Percentiles rank a stretch among this genome's conserved stretches.
Evolutionary conservation across 2,329 filamentous ascomycete genomes (phyloP).

Genomic region (Nigrospora oryzae): DNA sequence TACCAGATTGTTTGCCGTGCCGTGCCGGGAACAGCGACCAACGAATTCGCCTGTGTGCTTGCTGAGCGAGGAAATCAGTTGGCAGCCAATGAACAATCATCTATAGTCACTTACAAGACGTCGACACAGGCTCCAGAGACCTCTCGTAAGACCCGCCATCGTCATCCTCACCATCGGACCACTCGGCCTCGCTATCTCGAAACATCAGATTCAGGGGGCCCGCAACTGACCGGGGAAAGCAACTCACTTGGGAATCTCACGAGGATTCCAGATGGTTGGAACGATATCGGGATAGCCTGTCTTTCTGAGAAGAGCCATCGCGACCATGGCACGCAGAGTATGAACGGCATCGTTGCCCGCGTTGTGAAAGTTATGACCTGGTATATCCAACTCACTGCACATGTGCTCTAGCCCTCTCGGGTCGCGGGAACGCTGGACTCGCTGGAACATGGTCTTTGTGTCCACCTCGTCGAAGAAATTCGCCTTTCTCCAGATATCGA

Average conservation of each 20-base stretch:
- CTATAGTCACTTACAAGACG: no score
- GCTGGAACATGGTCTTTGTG: slow-evolving; percentile 62
- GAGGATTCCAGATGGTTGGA: slow-evolving; percentile 3
- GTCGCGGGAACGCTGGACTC: slow-evolving; percentile 44
- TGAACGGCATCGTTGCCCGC: slow-evolving; percentile 81
- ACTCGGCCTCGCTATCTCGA: slow-evolving; percentile 12
- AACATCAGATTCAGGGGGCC: background rate
- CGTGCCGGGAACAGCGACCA: no score
- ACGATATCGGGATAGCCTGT: slow-evolving; percentile 2
- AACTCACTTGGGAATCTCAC: background rate
- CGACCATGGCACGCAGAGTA: slow-evolving; percentile 66
- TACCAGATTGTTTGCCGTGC: no score
- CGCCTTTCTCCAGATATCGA: slow-evolving; percentile 43
- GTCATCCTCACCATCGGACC: slow-evolving; percentile 21
- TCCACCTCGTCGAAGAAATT: slow-evolving; percentile 62
- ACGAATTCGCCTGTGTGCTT: no score
- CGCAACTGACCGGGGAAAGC: background rate
- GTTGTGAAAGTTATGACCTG: slow-evolving; percentile 66
- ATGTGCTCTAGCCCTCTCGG: slow-evolving; percentile 50
- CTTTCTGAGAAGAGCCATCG: slow-evolving; percentile 37
- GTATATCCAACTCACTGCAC: slow-evolving; percentile 55
- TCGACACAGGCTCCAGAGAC: slow-evolving; percentile 6
- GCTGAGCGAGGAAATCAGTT: no score
- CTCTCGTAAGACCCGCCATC: slow-evolving; percentile 15
- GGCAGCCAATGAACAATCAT: no score